Percentiles rank a stretch among this genome's conserved stretches.
Evolutionary conservation across 2,329 filamentous ascomycete genomes (phyloP).

Genomic region (Colletotrichum sp.): DNA sequence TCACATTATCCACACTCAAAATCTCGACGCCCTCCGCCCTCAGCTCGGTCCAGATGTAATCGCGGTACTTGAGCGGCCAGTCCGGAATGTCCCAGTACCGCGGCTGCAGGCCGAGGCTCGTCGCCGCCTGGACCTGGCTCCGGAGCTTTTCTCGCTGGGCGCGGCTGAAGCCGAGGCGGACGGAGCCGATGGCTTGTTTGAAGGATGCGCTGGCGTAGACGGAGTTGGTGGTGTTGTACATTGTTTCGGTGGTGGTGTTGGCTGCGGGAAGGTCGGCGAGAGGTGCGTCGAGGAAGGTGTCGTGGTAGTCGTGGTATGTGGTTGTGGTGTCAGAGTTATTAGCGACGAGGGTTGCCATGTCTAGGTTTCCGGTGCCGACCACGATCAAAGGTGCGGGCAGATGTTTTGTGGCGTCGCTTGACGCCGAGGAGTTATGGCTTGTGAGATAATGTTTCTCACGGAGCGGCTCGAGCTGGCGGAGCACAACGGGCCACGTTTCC

Average conservation of each 20-base stretch:
- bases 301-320: background rate
- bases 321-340: background rate
- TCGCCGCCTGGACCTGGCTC: constrained; percentile 51
- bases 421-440: background rate
- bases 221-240: constrained; percentile 27
- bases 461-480: background rate
- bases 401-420: background rate
- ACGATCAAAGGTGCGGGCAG: background rate
- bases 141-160: constrained; percentile 49
- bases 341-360: background rate
- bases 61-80: constrained; percentile 59
- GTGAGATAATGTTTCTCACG: background rate
- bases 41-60: constrained; percentile 61
- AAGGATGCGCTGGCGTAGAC: constrained; percentile 71
- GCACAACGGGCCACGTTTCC: constrained; percentile 49
- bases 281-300: background rate
- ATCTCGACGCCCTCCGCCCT: constrained; percentile 62
- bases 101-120: constrained; percentile 56
- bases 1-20: constrained; percentile 58
- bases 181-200: constrained; percentile 54
- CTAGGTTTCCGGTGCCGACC: background rate
- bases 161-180: constrained; percentile 47
- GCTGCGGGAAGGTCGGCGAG: background rate
- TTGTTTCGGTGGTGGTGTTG: background rate
- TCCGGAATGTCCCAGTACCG: constrained; percentile 65